Base-by-base conservation (phyloP, 805 yeast genomes). In the Wickerhamia fluorescens region DNA sequence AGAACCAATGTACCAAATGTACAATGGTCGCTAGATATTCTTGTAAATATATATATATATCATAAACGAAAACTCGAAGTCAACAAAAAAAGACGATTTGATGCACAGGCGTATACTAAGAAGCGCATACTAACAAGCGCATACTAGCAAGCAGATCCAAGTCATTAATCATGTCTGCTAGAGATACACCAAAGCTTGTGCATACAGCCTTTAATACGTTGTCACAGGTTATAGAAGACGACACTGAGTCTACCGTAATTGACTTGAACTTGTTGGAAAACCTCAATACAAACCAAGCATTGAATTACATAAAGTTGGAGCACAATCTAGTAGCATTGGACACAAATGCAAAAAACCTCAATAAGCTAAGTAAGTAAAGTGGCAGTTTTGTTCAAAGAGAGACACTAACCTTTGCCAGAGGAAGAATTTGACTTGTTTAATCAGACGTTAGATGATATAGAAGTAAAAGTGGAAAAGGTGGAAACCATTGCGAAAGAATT, bases 231-330 rank as follows among this genome's bases (percentile, higher is more conserved):
- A 39, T 63, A 1, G 70, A 64, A 22, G 37, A 61, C 1, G 70
- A 64, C 33, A 61, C 69, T 1, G 65, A 56, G 28, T 57, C 56
- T 13, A 48, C 68, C 9, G 50, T 57, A n/a, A 51, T 60, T 37
- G 56, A 73, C 36, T 51, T 76, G 42, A 70, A 66, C 38, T 48
- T 71, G 9, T 38, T 75, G 18, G 72, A 71, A 31, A 71, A 73
- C 37, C 49, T 73, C 33, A 76, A 76, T 43, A 75, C 78, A n/a
- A 62, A 71, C 30, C 71, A 75, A 26, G 68, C 76, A 1, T 50
- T 74, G 36, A 70, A 69, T 41, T 73, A 70, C 40, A 62, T 64
- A 35, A 61, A 62, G 40, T 38, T 64, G 16, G 66, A 61, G 31
- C 57, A 60, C 40, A 53, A 51, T 17, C 40, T 62, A 29, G 60